phyloP scores from a whole-genome alignment of 768 basidiomycete genomes.

The Boletus tomentosulus region DNA sequence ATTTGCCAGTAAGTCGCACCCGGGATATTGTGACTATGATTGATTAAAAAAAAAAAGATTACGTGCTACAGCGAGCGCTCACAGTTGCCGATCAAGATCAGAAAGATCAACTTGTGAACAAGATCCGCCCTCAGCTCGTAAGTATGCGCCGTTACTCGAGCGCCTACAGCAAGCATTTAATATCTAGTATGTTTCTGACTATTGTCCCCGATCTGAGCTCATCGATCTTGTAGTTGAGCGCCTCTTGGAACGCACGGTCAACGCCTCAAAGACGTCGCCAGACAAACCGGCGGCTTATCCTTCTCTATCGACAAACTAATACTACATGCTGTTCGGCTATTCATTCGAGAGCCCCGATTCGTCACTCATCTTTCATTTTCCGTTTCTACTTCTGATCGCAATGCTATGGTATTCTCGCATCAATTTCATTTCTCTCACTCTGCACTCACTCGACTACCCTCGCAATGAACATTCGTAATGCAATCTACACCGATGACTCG shows the following conservation, averaged over 20 bases:
- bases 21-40: neutral
- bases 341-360: constrained; percentile 7
- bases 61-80: constrained; percentile 80
- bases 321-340: neutral
- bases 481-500: constrained; percentile 24
- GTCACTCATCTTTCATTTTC: neutral
- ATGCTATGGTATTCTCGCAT: constrained; percentile 37
- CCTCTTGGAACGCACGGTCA: constrained; percentile 51
- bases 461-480: constrained; percentile 38
- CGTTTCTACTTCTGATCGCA: constrained; percentile 25
- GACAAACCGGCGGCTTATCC: constrained; percentile 32
- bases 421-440: constrained; percentile 23
- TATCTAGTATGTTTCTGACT: constrained; percentile 54
- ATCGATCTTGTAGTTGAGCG: constrained; percentile 54
- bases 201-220: constrained; percentile 2
- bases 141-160: constrained; percentile 70
- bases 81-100: constrained; percentile 68
- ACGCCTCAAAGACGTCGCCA: constrained; percentile 19
- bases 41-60: constrained; percentile 46
- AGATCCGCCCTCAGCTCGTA: constrained; percentile 62
- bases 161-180: constrained; percentile 75
- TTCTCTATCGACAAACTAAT: constrained; percentile 22
- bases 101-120: constrained; percentile 56
- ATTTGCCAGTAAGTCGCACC: constrained; percentile 68
- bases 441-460: constrained; percentile 32